Conservation (phyloP, 495 filamentous ascomycete species). For the Hypoxylon trugodes region DNA sequence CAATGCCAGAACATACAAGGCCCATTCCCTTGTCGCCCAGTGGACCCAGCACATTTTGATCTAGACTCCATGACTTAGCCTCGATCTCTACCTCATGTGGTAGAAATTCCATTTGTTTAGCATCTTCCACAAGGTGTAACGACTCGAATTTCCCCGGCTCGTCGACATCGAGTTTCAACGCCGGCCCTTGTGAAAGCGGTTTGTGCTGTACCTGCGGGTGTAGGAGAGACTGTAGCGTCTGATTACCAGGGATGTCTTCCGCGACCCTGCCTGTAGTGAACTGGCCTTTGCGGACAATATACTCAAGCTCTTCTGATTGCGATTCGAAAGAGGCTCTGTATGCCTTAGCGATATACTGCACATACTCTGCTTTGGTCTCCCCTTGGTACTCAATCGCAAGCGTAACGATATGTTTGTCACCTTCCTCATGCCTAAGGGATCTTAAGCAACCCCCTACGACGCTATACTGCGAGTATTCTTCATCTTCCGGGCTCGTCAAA, state of each 20-base stretch:
- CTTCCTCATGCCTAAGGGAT: slow-evolving; percentile 41
- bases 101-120: slow-evolving; percentile 10
- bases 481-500: slow-evolving; percentile 2
- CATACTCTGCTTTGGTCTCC: neutral
- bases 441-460: slow-evolving; percentile 42
- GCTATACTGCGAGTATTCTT: slow-evolving; percentile 37
- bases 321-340: slow-evolving; percentile 34
- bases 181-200: slow-evolving; percentile 34
- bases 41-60: slow-evolving; percentile 35
- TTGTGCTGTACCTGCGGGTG: slow-evolving; percentile 30
- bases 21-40: slow-evolving; percentile 30
- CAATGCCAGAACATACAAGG: slow-evolving; percentile 47
- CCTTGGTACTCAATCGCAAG: slow-evolving; percentile 38
- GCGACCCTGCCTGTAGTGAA: slow-evolving; percentile 38
- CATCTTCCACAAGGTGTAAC: slow-evolving; percentile 42
- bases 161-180: slow-evolving; percentile 36
- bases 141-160: slow-evolving; percentile 36
- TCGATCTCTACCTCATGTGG: slow-evolving; percentile 43
- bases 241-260: slow-evolving; percentile 33
- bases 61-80: slow-evolving; percentile 31
- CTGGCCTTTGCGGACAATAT: slow-evolving; percentile 40
- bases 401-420: slow-evolving; percentile 39
- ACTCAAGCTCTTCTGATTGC: slow-evolving; percentile 38
- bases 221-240: slow-evolving; percentile 23
- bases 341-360: slow-evolving; percentile 30